phyloP scores from a whole-genome alignment of 1,284 basidiomycete species.

The Trametes hirsuta region DNA sequence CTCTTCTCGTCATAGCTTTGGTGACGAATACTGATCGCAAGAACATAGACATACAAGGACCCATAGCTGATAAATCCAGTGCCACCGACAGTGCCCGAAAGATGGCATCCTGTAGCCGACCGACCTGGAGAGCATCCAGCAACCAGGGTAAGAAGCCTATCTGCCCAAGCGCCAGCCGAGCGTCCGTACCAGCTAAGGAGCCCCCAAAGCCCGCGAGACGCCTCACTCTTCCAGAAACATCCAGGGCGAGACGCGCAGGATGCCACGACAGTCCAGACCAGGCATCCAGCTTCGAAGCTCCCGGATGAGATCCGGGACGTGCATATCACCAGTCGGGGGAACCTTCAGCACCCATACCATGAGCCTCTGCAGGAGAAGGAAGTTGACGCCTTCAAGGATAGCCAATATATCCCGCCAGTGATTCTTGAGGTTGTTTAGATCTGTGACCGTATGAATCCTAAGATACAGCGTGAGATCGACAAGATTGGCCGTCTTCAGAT shows the following conservation, averaged over 20 bases:
- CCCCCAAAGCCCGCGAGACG: background rate
- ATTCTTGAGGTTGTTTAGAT: background rate
- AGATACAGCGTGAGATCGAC: constrained; percentile 12
- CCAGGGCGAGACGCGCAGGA: constrained; percentile 18
- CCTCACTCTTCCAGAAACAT: constrained; percentile 4
- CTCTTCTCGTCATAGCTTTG: background rate
- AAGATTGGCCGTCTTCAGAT: constrained; percentile 9
- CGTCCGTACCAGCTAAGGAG: constrained; percentile 7
- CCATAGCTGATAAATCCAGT: constrained; percentile 1
- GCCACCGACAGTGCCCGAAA: background rate
- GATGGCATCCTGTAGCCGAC: background rate
- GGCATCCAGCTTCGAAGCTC: constrained; percentile 14
- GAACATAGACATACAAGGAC: constrained; percentile 3
- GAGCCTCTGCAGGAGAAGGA: constrained; percentile 9
- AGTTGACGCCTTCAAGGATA: constrained; percentile 6
- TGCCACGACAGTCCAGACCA: constrained; percentile 1
- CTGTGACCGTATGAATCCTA: background rate
- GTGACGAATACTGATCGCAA: background rate
- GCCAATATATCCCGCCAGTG: constrained; percentile 1
- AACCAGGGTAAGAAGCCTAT: constrained; percentile 1
- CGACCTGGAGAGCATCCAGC: background rate
- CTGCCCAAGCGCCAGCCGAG: constrained; percentile 2
- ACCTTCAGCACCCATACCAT: constrained; percentile 16
- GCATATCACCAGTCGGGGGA: constrained; percentile 6
- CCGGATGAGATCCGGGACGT: constrained; percentile 1